Evolutionary conservation across 2,329 filamentous ascomycete species (phyloP).

Genomic region (Fusarium sp.): DNA sequence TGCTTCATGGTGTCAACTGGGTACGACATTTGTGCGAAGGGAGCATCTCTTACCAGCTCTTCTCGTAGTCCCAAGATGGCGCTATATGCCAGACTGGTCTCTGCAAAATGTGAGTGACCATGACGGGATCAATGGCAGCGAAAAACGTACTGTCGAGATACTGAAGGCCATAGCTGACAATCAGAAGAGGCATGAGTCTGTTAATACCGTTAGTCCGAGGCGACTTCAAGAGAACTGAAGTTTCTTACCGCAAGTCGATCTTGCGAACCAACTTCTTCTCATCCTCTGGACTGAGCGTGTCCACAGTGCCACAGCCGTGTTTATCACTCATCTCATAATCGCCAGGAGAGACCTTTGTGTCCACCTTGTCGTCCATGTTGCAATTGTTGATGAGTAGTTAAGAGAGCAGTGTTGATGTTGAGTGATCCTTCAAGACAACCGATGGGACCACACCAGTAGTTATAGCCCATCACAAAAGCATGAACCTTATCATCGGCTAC

Average conservation of each 20-base stretch:
- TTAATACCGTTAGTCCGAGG: background rate
- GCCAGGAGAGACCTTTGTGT: background rate
- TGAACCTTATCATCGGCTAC: background rate
- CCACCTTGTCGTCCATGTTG: conserved; percentile 7
- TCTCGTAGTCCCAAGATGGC: conserved; percentile 19
- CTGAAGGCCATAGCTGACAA: conserved; percentile 25
- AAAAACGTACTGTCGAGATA: conserved; percentile 19
- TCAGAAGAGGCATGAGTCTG: conserved; percentile 22
- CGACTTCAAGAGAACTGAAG: background rate
- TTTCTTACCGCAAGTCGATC: conserved; percentile 26
- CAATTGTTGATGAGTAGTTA: background rate
- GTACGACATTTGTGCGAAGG: accelerated
- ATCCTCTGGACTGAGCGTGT: conserved; percentile 9
- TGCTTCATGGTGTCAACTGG: background rate
- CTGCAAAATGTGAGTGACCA: background rate
- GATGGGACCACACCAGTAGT: background rate
- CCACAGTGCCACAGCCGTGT: background rate
- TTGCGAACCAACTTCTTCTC: conserved; percentile 34
- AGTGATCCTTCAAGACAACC: background rate
- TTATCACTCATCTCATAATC: conserved; percentile 1
- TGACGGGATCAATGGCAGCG: background rate
- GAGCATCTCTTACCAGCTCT: background rate
- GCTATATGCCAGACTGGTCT: conserved; percentile 26
- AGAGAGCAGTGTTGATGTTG: background rate
- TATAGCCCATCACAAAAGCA: background rate